Evolutionary conservation across 257 asterid species (phyloP).

Genomic region (Ballota nigra): DNA sequence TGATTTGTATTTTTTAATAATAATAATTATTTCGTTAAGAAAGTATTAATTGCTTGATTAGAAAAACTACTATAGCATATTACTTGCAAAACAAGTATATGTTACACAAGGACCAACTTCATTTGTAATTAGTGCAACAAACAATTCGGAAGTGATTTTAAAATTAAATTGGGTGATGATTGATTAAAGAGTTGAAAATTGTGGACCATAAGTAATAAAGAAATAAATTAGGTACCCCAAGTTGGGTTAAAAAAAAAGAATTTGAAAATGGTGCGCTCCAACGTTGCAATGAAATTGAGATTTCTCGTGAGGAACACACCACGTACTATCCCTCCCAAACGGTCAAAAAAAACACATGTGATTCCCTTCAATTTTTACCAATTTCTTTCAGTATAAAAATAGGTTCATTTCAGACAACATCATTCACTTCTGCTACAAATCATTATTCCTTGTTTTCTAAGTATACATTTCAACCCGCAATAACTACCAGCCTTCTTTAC

Average conservation of each 20-base stretch:
- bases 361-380: constrained; percentile 36
- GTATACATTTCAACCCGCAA: constrained; percentile 18
- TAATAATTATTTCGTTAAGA: too few relatives aligned
- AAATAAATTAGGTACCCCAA: neutral
- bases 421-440: constrained; percentile 40
- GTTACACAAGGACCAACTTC: too few relatives aligned
- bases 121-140: too few relatives aligned
- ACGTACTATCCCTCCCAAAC: constrained; percentile 37
- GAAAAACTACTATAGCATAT: too few relatives aligned
- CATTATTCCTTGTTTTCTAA: constrained; percentile 57
- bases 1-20: too few relatives aligned
- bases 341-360: constrained; percentile 73
- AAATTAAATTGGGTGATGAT: neutral
- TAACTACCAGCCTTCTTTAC: neutral
- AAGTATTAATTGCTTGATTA: too few relatives aligned
- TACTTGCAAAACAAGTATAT: too few relatives aligned
- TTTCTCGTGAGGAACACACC: constrained; percentile 56
- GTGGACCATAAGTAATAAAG: constrained; percentile 16
- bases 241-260: neutral
- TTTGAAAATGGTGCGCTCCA: constrained; percentile 82
- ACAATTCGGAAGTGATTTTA: neutral
- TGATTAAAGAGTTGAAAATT: constrained; percentile 3
- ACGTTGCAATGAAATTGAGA: constrained; percentile 47
- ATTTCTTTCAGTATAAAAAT: constrained; percentile 41
- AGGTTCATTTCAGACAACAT: constrained; percentile 44